Evolutionary conservation across 805 yeast genomes (phyloP), one percentile per base, ranked within the genome.

Genomic region (Saccharomycopsis sp.): DNA sequence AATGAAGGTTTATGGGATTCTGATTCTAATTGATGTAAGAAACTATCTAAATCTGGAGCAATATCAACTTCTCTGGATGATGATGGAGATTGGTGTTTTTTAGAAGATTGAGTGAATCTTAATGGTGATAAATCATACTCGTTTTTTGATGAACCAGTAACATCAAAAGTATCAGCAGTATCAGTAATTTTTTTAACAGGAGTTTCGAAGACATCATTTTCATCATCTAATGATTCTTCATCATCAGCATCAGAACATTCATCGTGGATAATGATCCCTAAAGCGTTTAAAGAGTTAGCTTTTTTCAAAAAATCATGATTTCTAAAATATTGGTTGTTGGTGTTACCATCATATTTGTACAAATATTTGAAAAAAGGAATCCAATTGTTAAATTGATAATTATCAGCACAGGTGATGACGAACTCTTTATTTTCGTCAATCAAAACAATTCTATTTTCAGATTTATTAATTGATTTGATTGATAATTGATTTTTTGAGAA

Each of bases 251-350:
- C 15, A 28, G 6, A 5, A 9, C n/a, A 9, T 14, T 28, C 15
- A 12, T 8, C 5, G 6, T 8, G 17, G 5, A 33, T 4, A 18
- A 3, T 30, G 19, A 45, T 41, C 15, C 48, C 48, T 19, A 45
- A 37, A 6, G 46, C 48, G 21, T 27, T 21, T 3, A n/a, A 23
- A 17, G 26, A 31, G n/a, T 31, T 33, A 2, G 34, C 18, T 4
- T 32, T 15, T 19, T 44, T 44, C 20, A 44, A 25, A 14, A n/a
- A 95, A 85, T 52, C 71, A 72, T 45, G 96, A 95, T 3, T 87
- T 84, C 67, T 74, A 87, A 20, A 62, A 76, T 47, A 80, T 83
- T 47, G 76, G 92, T 0, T 82, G 71, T 50, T 66, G 84, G 47
- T 76, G 89, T 0, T 82, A 71, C 49, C 67, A 81, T 33, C 94